These are phyloP conservation scores for Colletotrichum tropicale DNA, from an alignment of 2,329 filamentous ascomycete species.

Conservation along the genomic window DNA sequence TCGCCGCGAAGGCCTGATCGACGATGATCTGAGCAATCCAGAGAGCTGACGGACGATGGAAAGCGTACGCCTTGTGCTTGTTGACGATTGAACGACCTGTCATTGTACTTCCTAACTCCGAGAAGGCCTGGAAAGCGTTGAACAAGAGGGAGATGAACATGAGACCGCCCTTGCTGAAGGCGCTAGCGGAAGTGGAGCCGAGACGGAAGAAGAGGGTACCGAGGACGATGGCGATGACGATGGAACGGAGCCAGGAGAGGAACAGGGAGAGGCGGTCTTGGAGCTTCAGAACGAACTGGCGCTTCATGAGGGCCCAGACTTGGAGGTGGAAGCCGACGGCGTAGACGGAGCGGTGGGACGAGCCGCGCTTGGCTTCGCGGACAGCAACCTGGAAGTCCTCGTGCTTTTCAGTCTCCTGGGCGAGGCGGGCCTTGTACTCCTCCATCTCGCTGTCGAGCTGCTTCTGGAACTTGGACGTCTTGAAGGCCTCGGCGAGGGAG, in stretches of 20 bases:
- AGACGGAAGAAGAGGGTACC: conserved; percentile 81
- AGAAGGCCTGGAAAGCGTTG: conserved; percentile 87
- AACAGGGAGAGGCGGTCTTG: conserved; percentile 81
- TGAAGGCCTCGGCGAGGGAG: conserved; percentile 72
- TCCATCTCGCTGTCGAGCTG: conserved; percentile 69
- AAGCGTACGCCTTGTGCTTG: conserved; percentile 84
- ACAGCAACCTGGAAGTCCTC: conserved; percentile 81
- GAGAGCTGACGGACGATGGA: conserved; percentile 80
- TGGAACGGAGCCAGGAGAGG: conserved; percentile 71
- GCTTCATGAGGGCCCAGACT: conserved; percentile 81
- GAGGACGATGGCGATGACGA: conserved; percentile 78
- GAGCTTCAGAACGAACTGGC: conserved; percentile 85
- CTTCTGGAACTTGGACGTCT: conserved; percentile 63
- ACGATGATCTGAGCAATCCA: conserved; percentile 86
- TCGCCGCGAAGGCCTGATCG: conserved; percentile 74
- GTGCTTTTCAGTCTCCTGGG: conserved; percentile 68
- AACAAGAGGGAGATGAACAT: conserved; percentile 82
- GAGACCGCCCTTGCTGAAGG: conserved; percentile 82
- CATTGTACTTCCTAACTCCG: conserved; percentile 78
- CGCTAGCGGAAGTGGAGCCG: conserved; percentile 67
- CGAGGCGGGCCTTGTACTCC: conserved; percentile 68
- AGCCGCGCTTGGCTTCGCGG: conserved; percentile 77
- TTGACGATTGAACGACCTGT: conserved; percentile 77
- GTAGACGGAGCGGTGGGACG: conserved; percentile 79
- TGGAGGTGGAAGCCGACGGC: conserved; percentile 83